phyloP scores from a whole-genome alignment of 2,329 filamentous ascomycete species.

The Didymella lethalis region DNA sequence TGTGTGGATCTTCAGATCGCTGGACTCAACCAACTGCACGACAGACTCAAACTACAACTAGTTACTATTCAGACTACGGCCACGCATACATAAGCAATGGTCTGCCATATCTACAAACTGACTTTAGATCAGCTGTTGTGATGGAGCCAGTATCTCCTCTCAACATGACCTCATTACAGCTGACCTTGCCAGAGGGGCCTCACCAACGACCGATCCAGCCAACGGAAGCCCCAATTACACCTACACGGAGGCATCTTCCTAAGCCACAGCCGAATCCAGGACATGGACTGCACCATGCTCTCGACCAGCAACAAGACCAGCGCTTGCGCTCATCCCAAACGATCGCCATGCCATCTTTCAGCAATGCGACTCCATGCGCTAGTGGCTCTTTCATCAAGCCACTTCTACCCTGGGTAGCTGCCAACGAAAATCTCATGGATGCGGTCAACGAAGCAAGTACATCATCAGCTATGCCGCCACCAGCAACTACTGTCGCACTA shows the following conservation, averaged over 20 bases:
- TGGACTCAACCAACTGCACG: conserved; percentile 31
- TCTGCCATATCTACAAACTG: conserved; percentile 32
- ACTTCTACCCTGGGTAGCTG: conserved; percentile 30
- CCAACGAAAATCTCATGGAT: conserved; percentile 20
- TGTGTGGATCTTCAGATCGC: conserved; percentile 30
- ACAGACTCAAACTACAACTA: conserved; percentile 16
- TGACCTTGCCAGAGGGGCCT: conserved; percentile 38
- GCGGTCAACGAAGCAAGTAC: conserved; percentile 22
- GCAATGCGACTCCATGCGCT: background rate
- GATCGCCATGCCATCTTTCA: conserved; percentile 23
- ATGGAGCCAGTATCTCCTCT: conserved; percentile 39
- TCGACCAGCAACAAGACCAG: conserved; percentile 45
- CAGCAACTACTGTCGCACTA: conserved; percentile 17
- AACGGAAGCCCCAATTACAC: conserved; percentile 24
- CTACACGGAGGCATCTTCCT: conserved; percentile 42
- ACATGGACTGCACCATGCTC: conserved; percentile 35
- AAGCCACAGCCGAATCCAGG: conserved; percentile 42
- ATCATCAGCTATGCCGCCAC: conserved; percentile 17
- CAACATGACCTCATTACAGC: conserved; percentile 43
- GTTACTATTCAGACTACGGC: conserved; percentile 35
- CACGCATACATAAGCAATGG: conserved; percentile 24
- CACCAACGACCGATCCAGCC: conserved; percentile 25
- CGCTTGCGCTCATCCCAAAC: conserved; percentile 39
- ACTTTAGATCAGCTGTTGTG: conserved; percentile 14
- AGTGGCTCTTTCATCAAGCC: conserved; percentile 31